Evolutionary conservation across 2,329 filamentous ascomycete species (phyloP), one percentile per base, ranked within the genome.

Genomic region (Xylaria multiplex): DNA sequence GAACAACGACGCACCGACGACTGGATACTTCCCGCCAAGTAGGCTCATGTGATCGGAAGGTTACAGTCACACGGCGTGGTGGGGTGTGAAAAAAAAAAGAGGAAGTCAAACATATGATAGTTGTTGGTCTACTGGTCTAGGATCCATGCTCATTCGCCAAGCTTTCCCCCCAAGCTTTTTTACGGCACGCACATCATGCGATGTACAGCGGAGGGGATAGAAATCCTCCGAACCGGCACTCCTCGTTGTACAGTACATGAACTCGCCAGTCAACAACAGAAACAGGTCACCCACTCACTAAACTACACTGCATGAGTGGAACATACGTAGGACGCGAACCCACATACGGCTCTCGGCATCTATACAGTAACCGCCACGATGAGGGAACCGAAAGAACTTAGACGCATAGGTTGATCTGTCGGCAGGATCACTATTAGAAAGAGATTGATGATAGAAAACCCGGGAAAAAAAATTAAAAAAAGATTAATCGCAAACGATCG

Each of bases 31-130:
- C 49, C 65, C 49, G 62, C 57, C 53, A 56, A 55, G 43, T 9
- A 43, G 40, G 48, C 35, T 54, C 65, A 62, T 62, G 62, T 62
- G 62, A 65, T 22, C 48, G 35, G 35, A 2, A 45, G 48, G 30
- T 19, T 27, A 16, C 37, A 40, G 37, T 11, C 11, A 42, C 53
- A 62, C 48, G 42, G 57, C 43, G 65, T 65, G 57, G 65, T 65
- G 62, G 58, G 35, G 49, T 40, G 24, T 5, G 13, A 48, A 42
- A 22, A 11, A 42, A 22, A 11, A 35, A 30, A 49, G 16, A 54
- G 42, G 16, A 43, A 32, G 11, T 13, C 24, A 56, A 45, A 43
- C 42, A 14, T 8, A 57, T 16, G 22, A 24, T 40, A 37, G 49
- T 35, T 5, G 27, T 27, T 27, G 27, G 27, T 27, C 27, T 27